phyloP scores from a whole-genome alignment of 73 alveolate species.

The Uronychia setigera region DNA sequence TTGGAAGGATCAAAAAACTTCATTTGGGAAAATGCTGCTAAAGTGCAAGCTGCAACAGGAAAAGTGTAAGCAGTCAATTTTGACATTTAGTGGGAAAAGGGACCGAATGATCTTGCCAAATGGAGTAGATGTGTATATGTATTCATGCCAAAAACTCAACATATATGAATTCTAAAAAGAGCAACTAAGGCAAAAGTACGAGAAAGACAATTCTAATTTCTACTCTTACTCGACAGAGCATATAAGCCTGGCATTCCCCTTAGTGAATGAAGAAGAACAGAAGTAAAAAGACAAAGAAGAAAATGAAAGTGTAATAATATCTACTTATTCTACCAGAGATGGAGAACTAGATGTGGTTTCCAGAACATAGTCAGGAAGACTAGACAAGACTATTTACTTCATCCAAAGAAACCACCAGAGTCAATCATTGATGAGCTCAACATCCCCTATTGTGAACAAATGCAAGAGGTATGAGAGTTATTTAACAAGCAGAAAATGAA shows the following conservation, averaged over 20 bases:
- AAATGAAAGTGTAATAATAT: constrained; percentile 24
- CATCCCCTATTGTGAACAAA: constrained; percentile 51
- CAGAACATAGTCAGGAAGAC: constrained; percentile 38
- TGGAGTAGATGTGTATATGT: constrained; percentile 71
- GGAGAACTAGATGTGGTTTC: constrained; percentile 68
- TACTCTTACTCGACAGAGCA: constrained; percentile 63
- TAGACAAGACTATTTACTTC: constrained; percentile 26
- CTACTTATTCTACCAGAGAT: constrained; percentile 11
- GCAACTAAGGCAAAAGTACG: constrained; percentile 50
- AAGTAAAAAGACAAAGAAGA: constrained; percentile 48
- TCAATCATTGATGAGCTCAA: constrained; percentile 44
- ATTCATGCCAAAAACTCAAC: constrained; percentile 68
- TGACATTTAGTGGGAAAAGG: constrained; percentile 16
- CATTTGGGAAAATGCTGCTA: constrained; percentile 3
- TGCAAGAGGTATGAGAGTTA: constrained; percentile 6
- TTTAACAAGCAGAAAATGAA: constrained; percentile 16
- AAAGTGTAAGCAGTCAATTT: constrained; percentile 1
- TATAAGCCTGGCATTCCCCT: constrained; percentile 67
- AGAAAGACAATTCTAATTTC: constrained; percentile 55
- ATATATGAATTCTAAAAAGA: constrained; percentile 65
- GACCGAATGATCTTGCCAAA: constrained; percentile 42
- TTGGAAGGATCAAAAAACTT: constrained; percentile 19
- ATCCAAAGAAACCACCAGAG: constrained; percentile 66
- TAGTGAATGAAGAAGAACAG: constrained; percentile 64
- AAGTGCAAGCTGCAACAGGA: constrained; percentile 1